A percentile compares a stretch with the other conserved stretches of the same genome.
These are phyloP conservation scores for Apiotrichum mycotoxinovorans DNA, from an alignment of 1,284 basidiomycete genomes.

Conservation along the genomic window DNA sequence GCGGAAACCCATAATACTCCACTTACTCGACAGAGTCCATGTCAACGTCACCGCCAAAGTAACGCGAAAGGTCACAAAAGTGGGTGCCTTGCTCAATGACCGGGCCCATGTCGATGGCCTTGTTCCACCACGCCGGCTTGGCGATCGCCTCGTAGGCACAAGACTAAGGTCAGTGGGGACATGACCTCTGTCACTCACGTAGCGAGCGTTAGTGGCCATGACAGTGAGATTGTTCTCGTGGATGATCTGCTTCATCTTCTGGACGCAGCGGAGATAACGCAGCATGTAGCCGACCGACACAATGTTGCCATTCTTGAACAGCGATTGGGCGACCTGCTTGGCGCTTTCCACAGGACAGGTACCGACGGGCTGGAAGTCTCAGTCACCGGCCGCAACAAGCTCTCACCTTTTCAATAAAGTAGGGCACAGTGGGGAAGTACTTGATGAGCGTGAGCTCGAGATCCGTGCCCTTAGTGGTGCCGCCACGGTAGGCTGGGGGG, in stretches of 20 bases:
- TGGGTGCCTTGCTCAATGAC: constrained; percentile 96
- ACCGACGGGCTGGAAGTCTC: constrained; percentile 62
- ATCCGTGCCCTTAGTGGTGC: constrained; percentile 70
- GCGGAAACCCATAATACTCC: not conserved
- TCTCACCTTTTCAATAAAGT: constrained; percentile 81
- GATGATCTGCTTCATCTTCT: constrained; percentile 97
- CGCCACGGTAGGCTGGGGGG: constrained; percentile 90
- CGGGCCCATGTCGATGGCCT: constrained; percentile 72
- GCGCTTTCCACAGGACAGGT: constrained; percentile 65
- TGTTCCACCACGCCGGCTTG: constrained; percentile 98
- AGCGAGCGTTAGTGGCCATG: constrained; percentile 93
- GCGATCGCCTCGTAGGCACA: constrained; percentile 86
- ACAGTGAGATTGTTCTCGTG: constrained; percentile 92
- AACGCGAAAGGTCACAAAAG: constrained; percentile 68
- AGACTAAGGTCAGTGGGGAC: constrained; percentile 32
- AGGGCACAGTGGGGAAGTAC: constrained; percentile 80
- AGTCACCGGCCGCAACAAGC: not conserved
- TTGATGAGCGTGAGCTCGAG: constrained; percentile 87
- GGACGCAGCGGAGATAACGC: constrained; percentile 87
- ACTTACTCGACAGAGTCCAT: constrained; percentile 65
- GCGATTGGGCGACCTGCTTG: constrained; percentile 64
- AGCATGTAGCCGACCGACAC: constrained; percentile 92
- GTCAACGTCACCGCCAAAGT: constrained; percentile 97
- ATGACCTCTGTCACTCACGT: constrained; percentile 56
- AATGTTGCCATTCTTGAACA: constrained; percentile 66